These are phyloP conservation scores for Micromonas commoda DNA, from an alignment of 139 green algal genomes.

Conservation along the genomic window DNA sequence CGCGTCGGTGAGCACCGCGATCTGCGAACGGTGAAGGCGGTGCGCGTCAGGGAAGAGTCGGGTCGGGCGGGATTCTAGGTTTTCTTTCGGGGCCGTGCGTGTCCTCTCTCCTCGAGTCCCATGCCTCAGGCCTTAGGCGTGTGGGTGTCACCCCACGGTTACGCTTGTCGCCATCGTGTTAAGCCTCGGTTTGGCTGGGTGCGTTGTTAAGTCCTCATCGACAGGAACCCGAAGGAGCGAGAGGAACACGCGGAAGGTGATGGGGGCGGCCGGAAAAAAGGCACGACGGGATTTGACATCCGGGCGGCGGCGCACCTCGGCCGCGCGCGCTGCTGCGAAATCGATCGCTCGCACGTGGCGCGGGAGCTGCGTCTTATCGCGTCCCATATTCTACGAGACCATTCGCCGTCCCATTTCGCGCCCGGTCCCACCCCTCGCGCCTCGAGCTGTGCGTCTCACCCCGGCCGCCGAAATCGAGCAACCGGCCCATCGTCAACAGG, in stretches of 20 bases:
- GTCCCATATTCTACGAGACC: no score
- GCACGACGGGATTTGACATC: background rate
- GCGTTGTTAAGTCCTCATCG: conserved; percentile 23
- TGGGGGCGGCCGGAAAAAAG: no score
- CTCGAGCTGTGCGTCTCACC: no score
- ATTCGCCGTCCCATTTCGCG: no score
- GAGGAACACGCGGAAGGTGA: background rate
- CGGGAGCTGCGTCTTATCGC: conserved; percentile 6
- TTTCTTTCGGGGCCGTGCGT: no score
- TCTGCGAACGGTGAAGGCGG: background rate
- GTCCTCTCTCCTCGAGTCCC: no score
- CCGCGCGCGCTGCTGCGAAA: conserved; percentile 8
- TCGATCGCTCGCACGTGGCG: background rate
- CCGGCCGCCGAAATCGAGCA: no score
- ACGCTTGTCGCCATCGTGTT: conserved; percentile 17
- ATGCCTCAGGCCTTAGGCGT: conserved; percentile 18
- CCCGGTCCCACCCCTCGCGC: no score
- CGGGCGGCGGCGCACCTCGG: background rate
- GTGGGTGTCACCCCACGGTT: background rate
- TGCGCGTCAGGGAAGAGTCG: no score
- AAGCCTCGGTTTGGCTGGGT: conserved; percentile 26
- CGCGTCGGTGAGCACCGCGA: background rate
- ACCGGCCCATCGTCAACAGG: no score
- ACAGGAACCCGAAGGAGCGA: background rate
- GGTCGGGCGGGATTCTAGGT: no score